phyloP scores from a whole-genome alignment of 305 asterid genomes.

The Solanum hybrid region DNA sequence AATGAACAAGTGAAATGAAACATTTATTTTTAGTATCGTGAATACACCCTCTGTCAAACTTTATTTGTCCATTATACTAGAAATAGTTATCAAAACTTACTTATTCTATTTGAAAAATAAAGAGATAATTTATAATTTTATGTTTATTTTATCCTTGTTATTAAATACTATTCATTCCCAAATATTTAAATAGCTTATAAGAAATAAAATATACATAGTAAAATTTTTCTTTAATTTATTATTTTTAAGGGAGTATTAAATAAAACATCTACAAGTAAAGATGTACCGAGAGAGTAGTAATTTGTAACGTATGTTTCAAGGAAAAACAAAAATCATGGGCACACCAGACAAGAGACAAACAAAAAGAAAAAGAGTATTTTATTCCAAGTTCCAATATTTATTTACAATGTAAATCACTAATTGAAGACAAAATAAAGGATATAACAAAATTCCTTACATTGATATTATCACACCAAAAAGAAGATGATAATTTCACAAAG shows the following conservation, averaged over 20 bases:
- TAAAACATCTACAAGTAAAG: not conserved
- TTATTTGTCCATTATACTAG: not conserved
- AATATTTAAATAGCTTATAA: not conserved
- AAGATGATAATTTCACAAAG: not conserved
- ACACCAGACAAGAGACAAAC: not conserved
- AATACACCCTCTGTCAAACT: not conserved
- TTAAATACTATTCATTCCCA: too few relatives aligned
- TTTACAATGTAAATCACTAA: not conserved
- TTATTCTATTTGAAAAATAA: too few relatives aligned
- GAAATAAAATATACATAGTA: too few relatives aligned
- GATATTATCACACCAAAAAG: not conserved
- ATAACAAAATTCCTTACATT: not conserved
- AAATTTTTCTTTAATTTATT: too few relatives aligned
- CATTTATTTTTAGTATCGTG: not conserved
- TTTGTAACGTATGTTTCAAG: not conserved
- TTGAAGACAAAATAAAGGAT: not conserved
- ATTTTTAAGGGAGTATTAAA: not conserved
- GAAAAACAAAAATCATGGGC: not conserved
- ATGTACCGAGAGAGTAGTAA: not conserved
- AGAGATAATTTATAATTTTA: not conserved
- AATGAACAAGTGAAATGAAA: not conserved
- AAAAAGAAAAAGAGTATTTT: not conserved
- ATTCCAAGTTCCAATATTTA: not conserved
- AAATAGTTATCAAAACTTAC: not conserved
- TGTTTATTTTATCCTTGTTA: too few relatives aligned